Evolutionary conservation across 2,329 filamentous ascomycete genomes (phyloP).

Genomic region (Phaeosphaeria sp.): DNA sequence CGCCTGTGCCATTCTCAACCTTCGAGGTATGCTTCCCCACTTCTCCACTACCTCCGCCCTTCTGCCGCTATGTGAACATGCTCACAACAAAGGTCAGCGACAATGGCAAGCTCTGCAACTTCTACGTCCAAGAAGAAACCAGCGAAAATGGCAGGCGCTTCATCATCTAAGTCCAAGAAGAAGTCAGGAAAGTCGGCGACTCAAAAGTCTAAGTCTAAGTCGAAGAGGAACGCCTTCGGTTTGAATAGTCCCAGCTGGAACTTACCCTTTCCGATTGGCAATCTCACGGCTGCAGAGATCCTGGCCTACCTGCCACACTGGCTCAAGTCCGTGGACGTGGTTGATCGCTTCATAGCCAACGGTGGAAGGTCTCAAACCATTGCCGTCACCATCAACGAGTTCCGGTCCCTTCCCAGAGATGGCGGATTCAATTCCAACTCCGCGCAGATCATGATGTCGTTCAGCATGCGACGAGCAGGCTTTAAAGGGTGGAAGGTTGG

Average conservation of each 20-base stretch:
- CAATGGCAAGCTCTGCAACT: not conserved
- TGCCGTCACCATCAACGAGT: conserved; percentile 22
- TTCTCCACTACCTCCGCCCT: no score
- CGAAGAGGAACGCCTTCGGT: conserved; percentile 32
- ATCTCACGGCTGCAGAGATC: conserved; percentile 35
- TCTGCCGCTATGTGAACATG: no score
- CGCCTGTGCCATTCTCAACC: not conserved
- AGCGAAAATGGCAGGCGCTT: no score
- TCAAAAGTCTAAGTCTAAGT: not conserved
- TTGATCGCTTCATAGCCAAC: conserved; percentile 29
- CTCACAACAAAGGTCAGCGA: no score
- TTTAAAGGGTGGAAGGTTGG: conserved; percentile 19
- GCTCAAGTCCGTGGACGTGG: conserved; percentile 32
- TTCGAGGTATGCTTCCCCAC: not conserved
- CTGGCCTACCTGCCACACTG: conserved; percentile 32
- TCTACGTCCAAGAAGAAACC: not conserved
- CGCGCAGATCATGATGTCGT: conserved; percentile 25
- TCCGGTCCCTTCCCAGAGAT: conserved; percentile 11
- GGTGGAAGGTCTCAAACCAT: conserved; percentile 18
- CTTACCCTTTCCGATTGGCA: conserved; percentile 29
- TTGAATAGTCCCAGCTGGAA: conserved; percentile 24
- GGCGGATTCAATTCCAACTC: conserved; percentile 15
- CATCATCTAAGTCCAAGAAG: no score
- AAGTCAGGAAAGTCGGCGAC: no score
- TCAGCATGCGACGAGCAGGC: conserved; percentile 26